These are phyloP conservation scores for Tetradesmus obliquus DNA, from an alignment of 139 green algal species.

Conservation along the genomic window DNA sequence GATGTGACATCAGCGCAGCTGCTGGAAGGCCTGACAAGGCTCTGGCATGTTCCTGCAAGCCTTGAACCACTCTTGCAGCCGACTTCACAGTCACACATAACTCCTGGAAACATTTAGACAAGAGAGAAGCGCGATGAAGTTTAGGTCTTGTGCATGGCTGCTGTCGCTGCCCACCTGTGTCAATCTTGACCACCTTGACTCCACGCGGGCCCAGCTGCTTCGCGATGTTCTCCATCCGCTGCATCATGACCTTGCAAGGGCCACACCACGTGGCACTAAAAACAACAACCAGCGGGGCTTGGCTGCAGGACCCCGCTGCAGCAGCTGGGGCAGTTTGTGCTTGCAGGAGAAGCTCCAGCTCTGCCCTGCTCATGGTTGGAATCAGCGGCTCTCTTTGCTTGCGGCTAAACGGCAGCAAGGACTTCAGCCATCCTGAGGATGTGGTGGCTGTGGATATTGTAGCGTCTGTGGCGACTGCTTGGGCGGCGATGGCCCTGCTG, in stretches of 20 bases:
- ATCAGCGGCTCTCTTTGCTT: not conserved
- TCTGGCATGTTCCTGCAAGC: too few relatives aligned
- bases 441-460: not conserved
- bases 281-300: constrained; percentile 20
- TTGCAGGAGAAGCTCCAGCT: not conserved
- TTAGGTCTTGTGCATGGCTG: not conserved
- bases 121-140: too few relatives aligned
- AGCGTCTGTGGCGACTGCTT: not conserved
- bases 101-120: too few relatives aligned
- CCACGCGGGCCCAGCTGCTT: not conserved
- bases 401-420: not conserved
- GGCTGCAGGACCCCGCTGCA: not conserved
- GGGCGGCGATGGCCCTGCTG: not conserved
- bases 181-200: constrained; percentile 28
- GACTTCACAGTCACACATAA: too few relatives aligned
- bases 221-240: constrained; percentile 15
- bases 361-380: not conserved
- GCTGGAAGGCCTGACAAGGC: too few relatives aligned
- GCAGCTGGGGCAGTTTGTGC: not conserved
- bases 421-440: constrained; percentile 4
- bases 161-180: not conserved
- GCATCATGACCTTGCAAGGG: constrained; percentile 38
- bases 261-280: constrained; percentile 32
- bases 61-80: too few relatives aligned
- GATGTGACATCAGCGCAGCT: too few relatives aligned